These are phyloP conservation scores for Tolypocladium tropicale DNA, from an alignment of 2,329 filamentous ascomycete genomes.

Conservation along the genomic window DNA sequence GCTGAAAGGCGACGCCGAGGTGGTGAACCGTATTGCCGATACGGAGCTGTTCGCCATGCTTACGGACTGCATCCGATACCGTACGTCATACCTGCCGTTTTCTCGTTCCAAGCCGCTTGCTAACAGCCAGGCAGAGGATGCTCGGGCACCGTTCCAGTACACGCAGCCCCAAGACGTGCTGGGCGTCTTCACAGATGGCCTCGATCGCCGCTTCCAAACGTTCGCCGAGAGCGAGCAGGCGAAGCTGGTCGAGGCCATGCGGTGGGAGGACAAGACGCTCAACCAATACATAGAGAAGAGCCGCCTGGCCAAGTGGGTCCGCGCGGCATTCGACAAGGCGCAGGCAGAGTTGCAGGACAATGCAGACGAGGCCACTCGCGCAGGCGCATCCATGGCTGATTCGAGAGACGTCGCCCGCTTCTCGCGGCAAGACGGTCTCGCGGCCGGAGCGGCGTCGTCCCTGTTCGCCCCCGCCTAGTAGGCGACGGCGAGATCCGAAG, in stretches of 20 bases:
- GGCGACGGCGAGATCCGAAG: not conserved
- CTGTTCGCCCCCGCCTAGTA: not conserved
- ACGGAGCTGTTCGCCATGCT: constrained; percentile 63
- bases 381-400: constrained; percentile 3
- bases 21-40: constrained; percentile 48
- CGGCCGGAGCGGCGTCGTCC: not conserved
- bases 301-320: constrained; percentile 59
- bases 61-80: constrained; percentile 49
- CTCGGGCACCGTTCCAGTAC: constrained; percentile 31
- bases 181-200: constrained; percentile 49
- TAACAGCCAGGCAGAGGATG: constrained; percentile 22
- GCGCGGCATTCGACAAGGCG: constrained; percentile 26
- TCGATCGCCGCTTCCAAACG: constrained; percentile 49
- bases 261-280: constrained; percentile 59
- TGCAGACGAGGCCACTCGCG: constrained; percentile 19
- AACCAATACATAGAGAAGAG: constrained; percentile 55
- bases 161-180: constrained; percentile 42
- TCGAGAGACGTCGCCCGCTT: not conserved
- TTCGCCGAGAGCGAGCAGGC: constrained; percentile 54
- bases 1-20: constrained; percentile 59
- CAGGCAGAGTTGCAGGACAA: constrained; percentile 21
- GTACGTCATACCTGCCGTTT: constrained; percentile 35
- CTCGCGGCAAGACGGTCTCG: not conserved
- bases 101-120: not conserved
- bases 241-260: constrained; percentile 61